Percentiles rank a stretch among this genome's conserved stretches.
Conservation (phyloP, 2,329 filamentous ascomycete species). For the Neopestalotiopsis sp. region DNA sequence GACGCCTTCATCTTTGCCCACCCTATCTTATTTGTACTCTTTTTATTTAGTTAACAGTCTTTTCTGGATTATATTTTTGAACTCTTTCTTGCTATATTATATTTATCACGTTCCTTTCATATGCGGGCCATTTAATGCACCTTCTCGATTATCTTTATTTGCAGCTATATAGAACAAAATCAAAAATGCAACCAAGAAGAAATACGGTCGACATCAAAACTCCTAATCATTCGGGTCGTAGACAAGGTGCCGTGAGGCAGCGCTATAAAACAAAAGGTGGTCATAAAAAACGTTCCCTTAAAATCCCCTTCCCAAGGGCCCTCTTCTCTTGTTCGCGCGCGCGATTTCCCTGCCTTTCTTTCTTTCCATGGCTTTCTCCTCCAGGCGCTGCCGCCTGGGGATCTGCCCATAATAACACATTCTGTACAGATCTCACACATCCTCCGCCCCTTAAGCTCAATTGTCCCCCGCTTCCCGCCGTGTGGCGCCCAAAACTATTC, state of each 20-base stretch:
- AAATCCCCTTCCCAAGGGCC: not conserved
- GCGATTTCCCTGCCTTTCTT: not conserved
- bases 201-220: not conserved
- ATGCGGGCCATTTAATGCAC: not conserved
- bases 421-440: not conserved
- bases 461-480: not conserved
- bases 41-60: no score
- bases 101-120: not conserved
- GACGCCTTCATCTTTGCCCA: no score
- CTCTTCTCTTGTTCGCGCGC: not conserved
- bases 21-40: no score
- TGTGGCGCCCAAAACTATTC: not conserved
- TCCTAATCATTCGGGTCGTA: slow-evolving; percentile 15
- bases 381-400: not conserved
- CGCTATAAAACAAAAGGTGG: slow-evolving; percentile 21
- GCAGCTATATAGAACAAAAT: not conserved
- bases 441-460: not conserved
- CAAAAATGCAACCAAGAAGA: not conserved
- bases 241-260: slow-evolving; percentile 27
- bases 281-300: not conserved
- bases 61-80: no score
- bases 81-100: not conserved
- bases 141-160: slow-evolving; percentile 3
- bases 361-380: not conserved
- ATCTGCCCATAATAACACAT: not conserved